These are phyloP conservation scores for Blastobotrys malaysiensis DNA, from an alignment of 1,139 yeast species.

Conservation along the genomic window DNA sequence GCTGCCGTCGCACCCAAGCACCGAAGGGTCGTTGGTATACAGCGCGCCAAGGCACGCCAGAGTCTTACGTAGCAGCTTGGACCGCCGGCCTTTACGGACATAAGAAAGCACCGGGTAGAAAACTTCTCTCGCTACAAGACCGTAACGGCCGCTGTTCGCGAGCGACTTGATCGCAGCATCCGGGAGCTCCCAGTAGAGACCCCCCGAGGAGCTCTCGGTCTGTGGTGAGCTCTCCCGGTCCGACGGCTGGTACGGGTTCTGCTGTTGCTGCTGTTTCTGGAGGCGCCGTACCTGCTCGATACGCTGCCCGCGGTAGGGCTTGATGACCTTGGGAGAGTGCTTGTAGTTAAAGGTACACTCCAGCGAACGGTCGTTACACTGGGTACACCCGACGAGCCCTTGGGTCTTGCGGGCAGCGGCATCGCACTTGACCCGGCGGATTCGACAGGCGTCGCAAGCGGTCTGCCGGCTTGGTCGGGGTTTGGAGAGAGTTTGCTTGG, in stretches of 20 bases:
- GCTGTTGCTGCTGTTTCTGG: neutral
- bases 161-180: neutral
- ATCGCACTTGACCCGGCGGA: conserved; percentile 6
- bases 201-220: neutral
- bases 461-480: conserved; percentile 9
- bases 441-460: conserved; percentile 7
- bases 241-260: neutral
- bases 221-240: neutral
- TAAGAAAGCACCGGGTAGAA: neutral
- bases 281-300: neutral
- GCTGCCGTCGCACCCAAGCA: neutral
- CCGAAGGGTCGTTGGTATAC: neutral
- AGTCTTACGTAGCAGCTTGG: neutral
- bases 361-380: conserved; percentile 4
- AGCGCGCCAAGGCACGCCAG: neutral
- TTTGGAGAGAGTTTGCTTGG: neutral
- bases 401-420: conserved; percentile 1
- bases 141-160: neutral
- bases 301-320: neutral
- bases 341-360: conserved; percentile 5
- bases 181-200: neutral
- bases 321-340: conserved; percentile 3
- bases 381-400: conserved; percentile 2
- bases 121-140: neutral
- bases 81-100: neutral